phyloP scores from a whole-genome alignment of 805 yeast genomes.

The Candida namnaoensis region DNA sequence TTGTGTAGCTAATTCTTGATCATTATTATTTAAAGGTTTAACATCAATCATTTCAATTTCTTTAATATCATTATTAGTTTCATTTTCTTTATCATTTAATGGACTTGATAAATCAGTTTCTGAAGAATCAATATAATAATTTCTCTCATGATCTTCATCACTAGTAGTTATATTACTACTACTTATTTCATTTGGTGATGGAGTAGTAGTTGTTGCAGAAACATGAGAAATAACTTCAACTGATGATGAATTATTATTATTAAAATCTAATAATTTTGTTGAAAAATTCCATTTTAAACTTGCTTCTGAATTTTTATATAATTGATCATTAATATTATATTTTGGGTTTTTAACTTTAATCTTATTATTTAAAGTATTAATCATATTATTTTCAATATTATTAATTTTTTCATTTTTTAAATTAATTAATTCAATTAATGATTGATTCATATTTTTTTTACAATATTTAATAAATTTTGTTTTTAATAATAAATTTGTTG shows the following conservation, averaged over 20 bases:
- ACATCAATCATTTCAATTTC: no score
- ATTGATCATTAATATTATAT: constrained; percentile 21
- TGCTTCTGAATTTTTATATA: constrained; percentile 17
- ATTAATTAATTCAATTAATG: constrained; percentile 27
- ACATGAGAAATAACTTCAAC: no score
- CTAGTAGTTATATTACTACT: background rate
- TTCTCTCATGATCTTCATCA: background rate
- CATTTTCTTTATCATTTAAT: no score
- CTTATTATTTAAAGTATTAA: no score
- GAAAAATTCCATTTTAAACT: constrained; percentile 17
- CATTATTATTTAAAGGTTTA: no score
- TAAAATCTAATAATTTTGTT: no score
- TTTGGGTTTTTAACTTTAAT: constrained; percentile 35
- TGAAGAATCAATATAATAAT: constrained; percentile 4
- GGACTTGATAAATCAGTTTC: constrained; percentile 15
- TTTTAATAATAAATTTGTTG: constrained; percentile 45
- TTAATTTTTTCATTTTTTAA: constrained; percentile 28
- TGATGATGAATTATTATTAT: no score
- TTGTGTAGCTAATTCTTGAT: no score
- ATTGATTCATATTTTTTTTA: constrained; percentile 18
- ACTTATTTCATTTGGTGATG: no score
- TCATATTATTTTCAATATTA: no score
- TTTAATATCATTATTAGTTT: background rate
- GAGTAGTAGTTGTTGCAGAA: background rate
- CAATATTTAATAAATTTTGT: constrained; percentile 38